Conservation (phyloP, 257 asterid species). For the Solanum dulcamara region DNA sequence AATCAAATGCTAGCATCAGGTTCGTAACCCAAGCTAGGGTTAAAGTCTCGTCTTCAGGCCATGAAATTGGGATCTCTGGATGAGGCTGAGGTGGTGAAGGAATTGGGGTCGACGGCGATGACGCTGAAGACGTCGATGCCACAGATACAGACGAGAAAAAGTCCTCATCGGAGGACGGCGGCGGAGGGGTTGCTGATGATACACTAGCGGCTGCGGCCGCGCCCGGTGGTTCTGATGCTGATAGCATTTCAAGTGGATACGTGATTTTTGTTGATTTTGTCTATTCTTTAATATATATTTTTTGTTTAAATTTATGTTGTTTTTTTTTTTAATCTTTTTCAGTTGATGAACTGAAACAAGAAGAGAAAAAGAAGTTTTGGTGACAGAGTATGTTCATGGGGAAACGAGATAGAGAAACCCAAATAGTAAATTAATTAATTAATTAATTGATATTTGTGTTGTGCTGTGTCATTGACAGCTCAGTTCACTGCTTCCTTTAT, state of each 20-base stretch:
- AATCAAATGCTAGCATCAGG: conserved; percentile 67
- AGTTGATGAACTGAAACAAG: not conserved
- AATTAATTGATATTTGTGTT: not conserved
- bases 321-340: not conserved
- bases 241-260: conserved; percentile 6
- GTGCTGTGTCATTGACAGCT: conserved; percentile 1
- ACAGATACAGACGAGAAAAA: conserved; percentile 47
- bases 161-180: conserved; percentile 57
- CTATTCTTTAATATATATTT: too few species aligned
- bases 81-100: conserved; percentile 21
- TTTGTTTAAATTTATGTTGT: not conserved
- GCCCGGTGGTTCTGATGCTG: conserved; percentile 9
- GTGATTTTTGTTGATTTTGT: not conserved
- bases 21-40: conserved; percentile 48
- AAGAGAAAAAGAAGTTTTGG: not conserved
- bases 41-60: conserved; percentile 59
- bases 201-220: not conserved
- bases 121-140: conserved; percentile 41
- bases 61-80: conserved; percentile 74
- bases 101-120: conserved; percentile 4
- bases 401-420: not conserved
- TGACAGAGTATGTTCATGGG: not conserved
- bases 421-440: not conserved
- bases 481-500: not conserved
- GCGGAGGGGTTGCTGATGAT: conserved; percentile 3